Percentiles rank a stretch among this genome's conserved stretches.
These are phyloP conservation scores for Capsicum pubescens DNA, from an alignment of 257 asterid genomes.

Conservation along the genomic window DNA sequence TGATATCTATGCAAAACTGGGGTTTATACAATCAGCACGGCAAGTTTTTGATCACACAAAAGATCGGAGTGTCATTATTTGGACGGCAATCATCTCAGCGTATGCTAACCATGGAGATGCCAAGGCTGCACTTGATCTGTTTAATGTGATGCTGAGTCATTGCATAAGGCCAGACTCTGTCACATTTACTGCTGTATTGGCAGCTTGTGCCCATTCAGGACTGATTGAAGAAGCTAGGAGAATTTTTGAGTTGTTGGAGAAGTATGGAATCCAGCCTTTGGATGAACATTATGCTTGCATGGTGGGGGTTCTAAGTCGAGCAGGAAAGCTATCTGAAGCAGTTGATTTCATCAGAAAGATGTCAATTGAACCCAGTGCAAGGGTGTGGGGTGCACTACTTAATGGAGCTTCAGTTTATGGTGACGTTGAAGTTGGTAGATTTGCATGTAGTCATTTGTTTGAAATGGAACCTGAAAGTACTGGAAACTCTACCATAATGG, in stretches of 20 bases:
- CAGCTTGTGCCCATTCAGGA: constrained; percentile 91
- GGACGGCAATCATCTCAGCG: constrained; percentile 89
- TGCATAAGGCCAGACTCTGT: constrained; percentile 65
- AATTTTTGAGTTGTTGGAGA: constrained; percentile 50
- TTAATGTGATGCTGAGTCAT: constrained; percentile 59
- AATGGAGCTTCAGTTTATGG: constrained; percentile 74
- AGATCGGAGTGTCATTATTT: constrained; percentile 67
- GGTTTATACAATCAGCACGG: constrained; percentile 64
- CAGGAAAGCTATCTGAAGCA: constrained; percentile 73
- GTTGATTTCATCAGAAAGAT: constrained; percentile 63
- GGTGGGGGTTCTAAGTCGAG: constrained; percentile 74
- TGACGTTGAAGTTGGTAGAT: constrained; percentile 67
- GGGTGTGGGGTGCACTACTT: constrained; percentile 85
- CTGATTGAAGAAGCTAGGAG: constrained; percentile 64
- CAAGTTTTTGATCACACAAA: constrained; percentile 55
- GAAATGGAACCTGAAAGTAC: constrained; percentile 71
- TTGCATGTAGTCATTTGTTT: constrained; percentile 59
- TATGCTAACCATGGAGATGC: constrained; percentile 86
- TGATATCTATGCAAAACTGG: constrained; percentile 80
- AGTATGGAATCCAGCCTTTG: constrained; percentile 60
- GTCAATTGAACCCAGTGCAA: constrained; percentile 68
- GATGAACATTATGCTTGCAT: constrained; percentile 77
- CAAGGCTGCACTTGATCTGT: constrained; percentile 55
- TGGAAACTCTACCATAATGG: constrained; percentile 71
- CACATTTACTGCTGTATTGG: constrained; percentile 72